Percentiles rank a stretch among this genome's conserved stretches.
Evolutionary conservation across 305 asterid genomes (phyloP).

Genomic region (Lippia alba): DNA sequence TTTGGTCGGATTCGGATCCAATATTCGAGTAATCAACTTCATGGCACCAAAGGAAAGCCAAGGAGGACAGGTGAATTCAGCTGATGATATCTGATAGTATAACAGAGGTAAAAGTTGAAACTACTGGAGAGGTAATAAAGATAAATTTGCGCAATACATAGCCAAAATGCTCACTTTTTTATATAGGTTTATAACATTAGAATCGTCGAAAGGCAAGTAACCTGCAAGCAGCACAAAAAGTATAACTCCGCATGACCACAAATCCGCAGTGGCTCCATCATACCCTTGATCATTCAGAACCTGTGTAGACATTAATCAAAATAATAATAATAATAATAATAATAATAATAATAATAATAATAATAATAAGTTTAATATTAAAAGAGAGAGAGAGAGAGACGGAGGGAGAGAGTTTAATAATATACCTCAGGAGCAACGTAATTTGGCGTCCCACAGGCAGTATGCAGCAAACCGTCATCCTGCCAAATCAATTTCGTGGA

Average conservation of each 20-base stretch:
- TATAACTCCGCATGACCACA: constrained; percentile 98
- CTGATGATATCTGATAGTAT: constrained; percentile 66
- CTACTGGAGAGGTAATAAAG: constrained; percentile 19
- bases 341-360: no score
- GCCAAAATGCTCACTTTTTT: constrained; percentile 68
- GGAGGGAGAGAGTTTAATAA: constrained; percentile 18
- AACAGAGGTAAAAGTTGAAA: constrained; percentile 32
- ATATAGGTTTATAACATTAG: constrained; percentile 81
- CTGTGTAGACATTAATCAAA: constrained; percentile 42
- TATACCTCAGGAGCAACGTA: constrained; percentile 98
- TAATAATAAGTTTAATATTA: constrained; percentile 1
- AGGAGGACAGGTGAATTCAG: constrained; percentile 90
- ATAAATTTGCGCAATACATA: not conserved
- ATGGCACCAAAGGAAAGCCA: constrained; percentile 88
- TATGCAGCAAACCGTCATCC: constrained; percentile 96
- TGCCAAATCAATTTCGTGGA: constrained; percentile 42
- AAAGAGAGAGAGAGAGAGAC: not conserved
- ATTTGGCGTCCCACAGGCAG: constrained; percentile 98
- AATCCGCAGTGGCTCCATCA: constrained; percentile 88
- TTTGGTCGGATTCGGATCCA: constrained; percentile 80
- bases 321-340: no score
- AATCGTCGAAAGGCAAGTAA: constrained; percentile 95
- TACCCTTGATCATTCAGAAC: constrained; percentile 88
- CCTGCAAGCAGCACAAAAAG: constrained; percentile 97
- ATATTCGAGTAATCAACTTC: constrained; percentile 75